Evolutionary conservation across 768 basidiomycete genomes (phyloP), one percentile per base, ranked within the genome.

Genomic region (Mycena epipterygia): DNA sequence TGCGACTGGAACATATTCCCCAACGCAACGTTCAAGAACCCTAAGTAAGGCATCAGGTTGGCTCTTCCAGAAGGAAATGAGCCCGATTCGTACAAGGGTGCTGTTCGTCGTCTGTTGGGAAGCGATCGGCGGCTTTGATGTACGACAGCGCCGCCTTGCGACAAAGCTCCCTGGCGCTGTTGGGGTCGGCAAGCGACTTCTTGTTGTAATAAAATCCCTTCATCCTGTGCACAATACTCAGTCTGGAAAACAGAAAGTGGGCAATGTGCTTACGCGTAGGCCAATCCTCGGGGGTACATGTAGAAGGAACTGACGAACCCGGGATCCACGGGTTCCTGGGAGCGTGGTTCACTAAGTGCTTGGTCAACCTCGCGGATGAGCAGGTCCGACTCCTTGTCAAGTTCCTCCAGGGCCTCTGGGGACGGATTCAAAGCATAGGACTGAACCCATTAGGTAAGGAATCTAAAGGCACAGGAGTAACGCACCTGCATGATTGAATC

Each of bases 81-180:
- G 6, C 6, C 42, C 9, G 14, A 44, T 44, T 5, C 35, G 8
- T 64, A 74, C 75, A 73, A 1, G 65, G 64, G 32, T 76, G 72
- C 9, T 62, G 32, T 51, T 76, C 75, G 58, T 76, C 75, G 58
- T 76, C 75, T 25, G 57, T 21, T 17, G 75, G 74, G 68, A 67
- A 71, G 52, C 33, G 64, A n/a, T 64, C 52, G 11, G 72, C 71
- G 16, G 75, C 69, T 6, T 63, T 27, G 19, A 68, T 9, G 33
- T 76, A 76, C 25, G 29, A 41, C 3, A 42, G 13, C n/a, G 69
- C 67, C 17, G 75, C 71, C 46, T 73, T 41, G 59, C 52, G 67
- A 46, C 29, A 57, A 30, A 39, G 46, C 7, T n/a, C 41, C 13
- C 4, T 23, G 8, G 12, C 21, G 25, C 46, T 52, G 27, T 52